Conservation (phyloP, 2,329 filamentous ascomycete species). For the Trichoderma afroharzianum region DNA sequence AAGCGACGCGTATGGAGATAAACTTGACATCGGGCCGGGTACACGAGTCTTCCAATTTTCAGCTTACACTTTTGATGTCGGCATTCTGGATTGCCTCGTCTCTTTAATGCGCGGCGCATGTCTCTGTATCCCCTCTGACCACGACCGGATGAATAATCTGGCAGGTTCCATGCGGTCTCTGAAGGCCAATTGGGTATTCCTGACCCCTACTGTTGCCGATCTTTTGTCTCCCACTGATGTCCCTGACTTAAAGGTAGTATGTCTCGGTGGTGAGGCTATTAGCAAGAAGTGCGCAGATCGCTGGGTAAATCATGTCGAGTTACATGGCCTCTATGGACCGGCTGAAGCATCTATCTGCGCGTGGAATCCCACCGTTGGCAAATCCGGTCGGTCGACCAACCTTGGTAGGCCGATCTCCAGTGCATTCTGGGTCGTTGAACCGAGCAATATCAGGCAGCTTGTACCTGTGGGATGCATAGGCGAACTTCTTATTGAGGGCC, state of each 20-base stretch:
- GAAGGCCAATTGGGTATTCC: slow-evolving; percentile 12
- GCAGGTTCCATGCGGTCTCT: slow-evolving; percentile 4
- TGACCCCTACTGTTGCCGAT: slow-evolving; percentile 22
- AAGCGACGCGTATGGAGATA: slow-evolving; percentile 3
- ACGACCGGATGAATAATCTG: slow-evolving; percentile 20
- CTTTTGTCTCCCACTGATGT: slow-evolving; percentile 10
- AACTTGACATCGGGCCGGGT: slow-evolving; percentile 4
- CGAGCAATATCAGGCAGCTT: slow-evolving; percentile 18
- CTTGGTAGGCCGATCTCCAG: slow-evolving; percentile 14
- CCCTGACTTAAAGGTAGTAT: slow-evolving; percentile 7
- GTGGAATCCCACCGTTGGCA: slow-evolving; percentile 9
- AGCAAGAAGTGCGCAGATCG: slow-evolving; percentile 8
- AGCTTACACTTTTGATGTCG: slow-evolving; percentile 23
- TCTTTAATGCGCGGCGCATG: slow-evolving; percentile 21
- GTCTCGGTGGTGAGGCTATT: slow-evolving; percentile 15
- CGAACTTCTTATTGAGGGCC: slow-evolving; percentile 24
- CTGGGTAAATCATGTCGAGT: slow-evolving; percentile 3
- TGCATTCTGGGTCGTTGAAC: slow-evolving; percentile 22
- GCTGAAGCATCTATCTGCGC: slow-evolving; percentile 17
- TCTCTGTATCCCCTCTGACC: slow-evolving; percentile 22
- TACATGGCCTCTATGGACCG: slow-evolving; percentile 15
- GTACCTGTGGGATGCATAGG: slow-evolving; percentile 21
- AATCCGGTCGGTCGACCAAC: slow-evolving; percentile 11
- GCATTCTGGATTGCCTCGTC: slow-evolving; percentile 20
- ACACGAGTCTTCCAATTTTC: slow-evolving; percentile 22